A percentile compares a stretch with the other conserved stretches of the same genome.
These are phyloP conservation scores for Pochonia chlamydosporia DNA, from an alignment of 2,329 filamentous ascomycete species.

Conservation along the genomic window DNA sequence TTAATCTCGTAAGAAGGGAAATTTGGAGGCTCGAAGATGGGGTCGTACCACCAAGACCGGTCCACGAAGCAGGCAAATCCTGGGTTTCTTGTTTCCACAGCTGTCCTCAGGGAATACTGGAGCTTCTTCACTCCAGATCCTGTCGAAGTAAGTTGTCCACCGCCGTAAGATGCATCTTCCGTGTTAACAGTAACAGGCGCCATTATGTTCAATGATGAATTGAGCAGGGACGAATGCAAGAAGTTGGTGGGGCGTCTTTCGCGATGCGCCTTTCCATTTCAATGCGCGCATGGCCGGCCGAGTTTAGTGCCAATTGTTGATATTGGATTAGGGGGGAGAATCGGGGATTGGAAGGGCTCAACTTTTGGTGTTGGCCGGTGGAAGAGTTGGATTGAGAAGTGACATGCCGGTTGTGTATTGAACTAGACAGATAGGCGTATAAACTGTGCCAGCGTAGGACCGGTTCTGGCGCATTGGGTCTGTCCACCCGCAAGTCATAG, in stretches of 20 bases:
- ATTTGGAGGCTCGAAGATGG: constrained; percentile 59
- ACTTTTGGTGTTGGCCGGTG: constrained; percentile 8
- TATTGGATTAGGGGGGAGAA: constrained; percentile 27
- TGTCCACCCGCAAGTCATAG: no score
- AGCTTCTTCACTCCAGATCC: constrained; percentile 69
- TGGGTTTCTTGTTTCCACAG: constrained; percentile 61
- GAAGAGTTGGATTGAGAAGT: constrained; percentile 19
- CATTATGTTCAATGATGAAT: constrained; percentile 78
- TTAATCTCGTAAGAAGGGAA: constrained; percentile 69
- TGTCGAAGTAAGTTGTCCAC: constrained; percentile 54
- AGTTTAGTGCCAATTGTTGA: constrained; percentile 59
- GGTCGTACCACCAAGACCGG: constrained; percentile 10
- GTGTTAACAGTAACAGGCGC: constrained; percentile 38
- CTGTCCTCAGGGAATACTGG: constrained; percentile 70
- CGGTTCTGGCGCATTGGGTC: no score
- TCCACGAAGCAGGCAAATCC: constrained; percentile 10
- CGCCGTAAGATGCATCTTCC: no score
- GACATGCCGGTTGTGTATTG: not conserved
- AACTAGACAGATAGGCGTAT: not conserved
- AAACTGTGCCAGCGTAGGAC: no score
- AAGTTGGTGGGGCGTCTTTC: constrained; percentile 52
- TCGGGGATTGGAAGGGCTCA: constrained; percentile 20
- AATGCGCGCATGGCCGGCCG: constrained; percentile 74
- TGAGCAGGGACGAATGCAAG: constrained; percentile 53
- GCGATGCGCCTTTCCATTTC: constrained; percentile 66